Conservation (phyloP, 2,329 filamentous ascomycete genomes). For the Stromatinia cepivora region DNA sequence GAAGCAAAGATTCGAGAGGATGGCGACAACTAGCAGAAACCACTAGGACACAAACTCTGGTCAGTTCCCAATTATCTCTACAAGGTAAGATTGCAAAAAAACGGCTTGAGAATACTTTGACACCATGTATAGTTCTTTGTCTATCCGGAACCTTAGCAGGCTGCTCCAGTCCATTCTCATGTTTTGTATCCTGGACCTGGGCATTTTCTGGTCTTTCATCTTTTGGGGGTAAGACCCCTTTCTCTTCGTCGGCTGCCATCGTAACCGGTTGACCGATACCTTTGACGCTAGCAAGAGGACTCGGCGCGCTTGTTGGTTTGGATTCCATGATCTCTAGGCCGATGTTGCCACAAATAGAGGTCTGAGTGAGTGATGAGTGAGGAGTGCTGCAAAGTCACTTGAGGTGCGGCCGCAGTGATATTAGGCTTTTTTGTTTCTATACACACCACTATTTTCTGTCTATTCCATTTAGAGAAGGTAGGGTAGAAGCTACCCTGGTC, state of each 20-base stretch:
- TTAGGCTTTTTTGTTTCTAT: neutral
- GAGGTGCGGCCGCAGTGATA: neutral
- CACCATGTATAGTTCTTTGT: neutral
- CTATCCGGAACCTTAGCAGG: no score
- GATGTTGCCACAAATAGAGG: neutral
- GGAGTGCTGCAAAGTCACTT: neutral
- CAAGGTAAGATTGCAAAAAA: neutral
- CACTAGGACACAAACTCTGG: neutral
- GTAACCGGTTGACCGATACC: neutral
- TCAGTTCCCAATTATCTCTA: neutral
- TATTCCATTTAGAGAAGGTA: constrained; percentile 1
- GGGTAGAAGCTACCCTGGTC: no score
- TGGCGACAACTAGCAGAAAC: constrained; percentile 7
- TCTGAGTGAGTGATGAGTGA: no score
- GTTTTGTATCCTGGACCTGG: no score
- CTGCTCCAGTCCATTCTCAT: no score
- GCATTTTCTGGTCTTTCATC: no score
- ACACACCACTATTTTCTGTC: neutral
- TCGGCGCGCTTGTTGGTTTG: neutral
- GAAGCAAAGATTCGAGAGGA: constrained; percentile 12
- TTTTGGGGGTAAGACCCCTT: neutral
- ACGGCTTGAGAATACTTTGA: neutral
- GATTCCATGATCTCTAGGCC: neutral
- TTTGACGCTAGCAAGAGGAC: neutral
- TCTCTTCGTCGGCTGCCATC: neutral